Evolutionary conservation across 192 early-diverging fungal species (phyloP).

Genomic region (Coemansia aciculifera): DNA sequence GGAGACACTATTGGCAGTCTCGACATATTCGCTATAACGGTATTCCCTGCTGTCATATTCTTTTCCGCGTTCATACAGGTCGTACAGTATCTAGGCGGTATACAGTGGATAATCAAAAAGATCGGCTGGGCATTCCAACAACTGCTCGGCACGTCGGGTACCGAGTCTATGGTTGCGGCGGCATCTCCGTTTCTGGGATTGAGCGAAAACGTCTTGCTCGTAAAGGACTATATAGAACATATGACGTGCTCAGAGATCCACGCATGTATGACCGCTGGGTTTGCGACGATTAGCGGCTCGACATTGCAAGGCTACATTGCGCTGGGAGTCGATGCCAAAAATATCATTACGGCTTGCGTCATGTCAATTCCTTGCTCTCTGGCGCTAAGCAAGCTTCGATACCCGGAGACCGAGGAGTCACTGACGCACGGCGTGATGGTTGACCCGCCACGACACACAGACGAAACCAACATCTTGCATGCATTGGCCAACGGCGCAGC

Average conservation of each 20-base stretch:
- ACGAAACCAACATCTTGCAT: constrained; percentile 75
- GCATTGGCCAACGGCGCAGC: constrained; percentile 83
- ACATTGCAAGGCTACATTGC: constrained; percentile 72
- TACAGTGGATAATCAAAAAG: constrained; percentile 77
- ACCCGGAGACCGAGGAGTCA: constrained; percentile 81
- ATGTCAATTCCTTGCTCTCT: constrained; percentile 89
- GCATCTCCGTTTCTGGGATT: constrained; percentile 87
- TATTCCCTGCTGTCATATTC: constrained; percentile 86
- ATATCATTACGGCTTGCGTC: constrained; percentile 81
- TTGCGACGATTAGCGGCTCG: constrained; percentile 88
- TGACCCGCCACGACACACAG: constrained; percentile 59
- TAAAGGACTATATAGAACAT: constrained; percentile 76
- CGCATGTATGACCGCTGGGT: constrained; percentile 85
- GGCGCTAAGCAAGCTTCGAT: constrained; percentile 81
- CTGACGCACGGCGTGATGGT: constrained; percentile 69
- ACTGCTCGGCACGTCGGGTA: constrained; percentile 74
- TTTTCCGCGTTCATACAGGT: constrained; percentile 84
- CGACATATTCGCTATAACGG: constrained; percentile 63
- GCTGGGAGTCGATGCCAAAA: constrained; percentile 64
- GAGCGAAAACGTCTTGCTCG: constrained; percentile 78
- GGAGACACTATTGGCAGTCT: constrained; percentile 54
- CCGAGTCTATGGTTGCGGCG: constrained; percentile 80
- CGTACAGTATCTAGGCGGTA: constrained; percentile 77
- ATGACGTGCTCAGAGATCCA: constrained; percentile 87
- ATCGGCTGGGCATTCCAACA: constrained; percentile 64